Evolutionary conservation across 1,284 basidiomycete species (phyloP), one percentile per base, ranked within the genome.

Genomic region (Porogramme epimiltina): DNA sequence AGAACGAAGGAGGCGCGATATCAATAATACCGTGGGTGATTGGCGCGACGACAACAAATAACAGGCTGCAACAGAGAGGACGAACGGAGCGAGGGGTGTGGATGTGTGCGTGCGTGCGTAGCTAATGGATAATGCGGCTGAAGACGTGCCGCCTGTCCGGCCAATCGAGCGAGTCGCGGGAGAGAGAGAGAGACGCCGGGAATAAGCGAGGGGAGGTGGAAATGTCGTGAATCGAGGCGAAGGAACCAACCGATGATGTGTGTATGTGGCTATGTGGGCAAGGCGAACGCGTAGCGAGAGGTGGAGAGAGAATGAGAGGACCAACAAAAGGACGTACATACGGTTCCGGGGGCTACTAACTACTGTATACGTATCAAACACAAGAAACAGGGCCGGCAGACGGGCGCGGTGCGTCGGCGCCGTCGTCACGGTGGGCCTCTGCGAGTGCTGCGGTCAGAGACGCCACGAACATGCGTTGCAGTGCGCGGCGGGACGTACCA

Each of bases 11-110:
- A 19, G 40, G 47, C 34, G 41, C 33, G 41, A 46, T 44, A 47
- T 47, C 42, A 40, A 54, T 54, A 54, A 39, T 51, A 52, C 50
- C 51, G 47, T n/a, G 44, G 28, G 36, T 44, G 54, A 47, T 36
- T 47, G 54, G 20, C 45, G 49, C 42, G 42, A 43, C 38, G 39
- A 49, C 47, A 42, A 42, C 42, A 23, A 46, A 49, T 46, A 47
- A 25, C 40, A 38, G 39, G 22, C 20, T 16, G 37, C 26, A 45
- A 41, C 16, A 13, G 8, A 18, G 37, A 10, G 18, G 25, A 16
- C 18, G 25, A 20, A 37, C 8, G 23, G 34, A 37, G 41, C 8
- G 37, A 24, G 42, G 20, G 24, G 23, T 34, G 26, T 31, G 26
- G 28, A 13, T 9, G 28, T n/a, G 23, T 22, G 40, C 11, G 16